Conservation (phyloP, 805 yeast genomes). For the Schwanniomyces occidentalis region DNA sequence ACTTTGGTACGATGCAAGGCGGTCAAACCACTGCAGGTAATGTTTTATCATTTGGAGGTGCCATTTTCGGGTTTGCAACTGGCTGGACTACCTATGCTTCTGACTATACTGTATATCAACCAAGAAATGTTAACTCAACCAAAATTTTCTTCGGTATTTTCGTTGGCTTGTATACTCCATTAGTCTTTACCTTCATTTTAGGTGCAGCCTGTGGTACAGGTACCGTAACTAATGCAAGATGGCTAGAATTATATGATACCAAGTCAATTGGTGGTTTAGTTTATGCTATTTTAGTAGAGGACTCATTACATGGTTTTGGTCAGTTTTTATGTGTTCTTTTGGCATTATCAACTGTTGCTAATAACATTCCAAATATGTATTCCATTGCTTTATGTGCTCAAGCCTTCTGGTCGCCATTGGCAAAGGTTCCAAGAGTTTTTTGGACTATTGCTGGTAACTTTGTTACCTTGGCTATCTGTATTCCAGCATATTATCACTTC, state of each 20-base stretch:
- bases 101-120: conserved; percentile 89
- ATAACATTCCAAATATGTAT: conserved; percentile 93
- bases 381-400: conserved; percentile 87
- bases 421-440: conserved; percentile 73
- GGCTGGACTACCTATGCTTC: conserved; percentile 95
- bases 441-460: conserved; percentile 82
- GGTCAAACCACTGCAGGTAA: conserved; percentile 74
- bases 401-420: conserved; percentile 74
- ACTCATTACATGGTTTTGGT: conserved; percentile 86
- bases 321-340: conserved; percentile 83
- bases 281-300: conserved; percentile 71
- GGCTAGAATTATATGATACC: conserved; percentile 27
- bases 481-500: conserved; percentile 82
- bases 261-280: conserved; percentile 72
- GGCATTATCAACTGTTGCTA: conserved; percentile 84
- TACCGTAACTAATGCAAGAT: conserved; percentile 38
- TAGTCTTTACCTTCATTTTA: conserved; percentile 27
- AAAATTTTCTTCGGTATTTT: conserved; percentile 66
- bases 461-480: conserved; percentile 79
- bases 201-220: conserved; percentile 90
- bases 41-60: conserved; percentile 79
- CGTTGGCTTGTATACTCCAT: conserved; percentile 38
- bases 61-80: conserved; percentile 84
- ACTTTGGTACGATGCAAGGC: conserved; percentile 28
- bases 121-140: conserved; percentile 55